Evolutionary conservation across 1,139 yeast genomes (phyloP), one percentile per base, ranked within the genome.

Genomic region (Candida tropicalis): DNA sequence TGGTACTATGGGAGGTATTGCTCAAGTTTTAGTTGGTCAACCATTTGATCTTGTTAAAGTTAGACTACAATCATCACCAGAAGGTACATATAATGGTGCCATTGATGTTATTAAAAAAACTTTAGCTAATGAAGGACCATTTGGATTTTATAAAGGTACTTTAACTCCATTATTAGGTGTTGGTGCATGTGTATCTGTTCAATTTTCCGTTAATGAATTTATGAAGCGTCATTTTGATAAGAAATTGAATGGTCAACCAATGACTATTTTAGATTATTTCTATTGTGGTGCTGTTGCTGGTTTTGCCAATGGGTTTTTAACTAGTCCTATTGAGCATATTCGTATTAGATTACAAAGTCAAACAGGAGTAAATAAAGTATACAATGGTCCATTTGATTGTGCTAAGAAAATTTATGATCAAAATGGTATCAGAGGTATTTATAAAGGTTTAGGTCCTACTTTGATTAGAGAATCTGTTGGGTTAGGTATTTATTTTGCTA

Each of bases 31-130:
- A 38, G 88, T 86, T n/a, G 97, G 97, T 25, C 97, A 91, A 65
- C 98, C 98, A 10, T 91, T 91, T 57, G 98, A 91, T 62, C 88
- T 96, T 9, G 88, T 95, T 38, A 91, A 90, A 64, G 97, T 91
- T 29, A 77, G 98, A 50, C 73, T 91, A 39, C 97, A 91, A 59
- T 84, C 93, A 7, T 89, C 95, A 1, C 82, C 89, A 1, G 83
- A 81, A 38, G 93, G 95, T 3, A 80, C 83, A 18, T 87, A 87
- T 54, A 68, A 68, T 11, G 89, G 90, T 4, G 85, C 97, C 0
- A 57, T 80, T 40, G 95, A 88, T 55, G 96, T 89, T 5, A 82
- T 89, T 32, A 78, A 77, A 56, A 78, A 81, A 55, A 71, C 91
- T 43, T 43, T 90, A 40, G 72, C 76, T 42, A 80, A 84, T 45